Evolutionary conservation across 768 basidiomycete species (phyloP), one percentile per base, ranked within the genome.

Genomic region (Boletellus emodensis): DNA sequence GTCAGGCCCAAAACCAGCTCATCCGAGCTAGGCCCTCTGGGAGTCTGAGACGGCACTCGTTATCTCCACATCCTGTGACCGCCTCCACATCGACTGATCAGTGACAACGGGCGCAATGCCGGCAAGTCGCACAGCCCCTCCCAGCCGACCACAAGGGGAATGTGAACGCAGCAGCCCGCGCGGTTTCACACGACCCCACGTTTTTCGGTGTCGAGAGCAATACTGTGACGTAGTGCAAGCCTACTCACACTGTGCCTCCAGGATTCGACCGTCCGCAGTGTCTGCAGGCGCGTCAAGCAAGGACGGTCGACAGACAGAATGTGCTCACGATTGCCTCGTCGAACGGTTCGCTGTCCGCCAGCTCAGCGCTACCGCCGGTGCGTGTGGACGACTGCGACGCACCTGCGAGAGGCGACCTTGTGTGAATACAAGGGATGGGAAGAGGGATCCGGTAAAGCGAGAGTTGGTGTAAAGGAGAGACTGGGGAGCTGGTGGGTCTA

Each of bases 161-260:
- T 48, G 59, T 55, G 56, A 48, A 39, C 33, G n/a, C 48, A 47
- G 52, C 61, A n/a, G 61, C 46, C 40, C 49, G 55, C 50, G 49
- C 45, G 14, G 6, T 51, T 64, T 73, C 71, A 59, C 71, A 72
- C 71, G 71, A 58, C 61, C 61, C 72, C 71, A 72, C 72, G 71
- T 72, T 73, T 71, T 61, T 58, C 72, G 60, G 56, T 52, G 71
- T 62, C 61, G 44, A 68, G 48, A 68, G 48, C 28, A 32, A 57
- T 26, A 54, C 56, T 70, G 20, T 20, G 61, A 64, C 60, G 68
- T 68, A 63, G 20, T 55, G 52, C 34, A 17, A 13, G 54, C 37
- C 37, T 12, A 67, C 66, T 67, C 59, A 62, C 65, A 47, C 46
- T 63, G 39, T 45, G 32, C 20, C 45, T 52, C 44, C 42, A 17